Evolutionary conservation across 768 basidiomycete species (phyloP), one percentile per base, ranked within the genome.

Genomic region (Terana coerulea): DNA sequence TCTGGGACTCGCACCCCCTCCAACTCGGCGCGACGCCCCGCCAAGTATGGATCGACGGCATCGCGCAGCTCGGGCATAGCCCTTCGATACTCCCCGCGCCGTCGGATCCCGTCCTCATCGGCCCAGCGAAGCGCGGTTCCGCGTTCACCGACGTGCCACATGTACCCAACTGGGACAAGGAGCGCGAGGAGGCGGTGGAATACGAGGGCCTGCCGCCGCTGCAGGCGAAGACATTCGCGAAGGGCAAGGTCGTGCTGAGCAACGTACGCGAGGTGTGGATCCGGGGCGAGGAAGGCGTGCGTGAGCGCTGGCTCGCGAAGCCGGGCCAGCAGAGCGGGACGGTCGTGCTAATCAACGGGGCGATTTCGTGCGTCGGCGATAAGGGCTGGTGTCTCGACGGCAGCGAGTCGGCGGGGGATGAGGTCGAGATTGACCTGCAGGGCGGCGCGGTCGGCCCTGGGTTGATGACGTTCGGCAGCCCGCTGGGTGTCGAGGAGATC

Each of bases 31-130:
- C 76, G 6, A 75, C 75, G 0, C 78, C 77, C 1, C 67, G 64
- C 35, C 78, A 77, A 60, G 76, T 89, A 24, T 95, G 84, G 75
- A 88, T 95, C 57, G 93, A 97, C 64, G 92, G 92, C 1, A 82
- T 91, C 51, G 63, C 81, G 3, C 91, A 95, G 60, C 74, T 88
- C 73, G 41, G 65, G 70, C n/a, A 75, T 75, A 15, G 58, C 4
- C 51, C 54, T 30, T 29, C 36, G 2, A 29, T 29, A 14, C 29
- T 44, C 5, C 53, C 54, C 25, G 22, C 51, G 17, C 52, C 42
- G 9, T 33, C 52, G 26, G 49, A 36, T n/a, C 53, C 34, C 17
- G 40, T 60, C 52, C 51, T 57, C 44, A 44, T 64, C 39, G 56
- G 59, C 34, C 56, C 54, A n/a, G 61, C 56, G 12, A 65, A 69